These are phyloP conservation scores for Zalaria sp. DNA, from an alignment of 2,329 filamentous ascomycete genomes.

Conservation along the genomic window DNA sequence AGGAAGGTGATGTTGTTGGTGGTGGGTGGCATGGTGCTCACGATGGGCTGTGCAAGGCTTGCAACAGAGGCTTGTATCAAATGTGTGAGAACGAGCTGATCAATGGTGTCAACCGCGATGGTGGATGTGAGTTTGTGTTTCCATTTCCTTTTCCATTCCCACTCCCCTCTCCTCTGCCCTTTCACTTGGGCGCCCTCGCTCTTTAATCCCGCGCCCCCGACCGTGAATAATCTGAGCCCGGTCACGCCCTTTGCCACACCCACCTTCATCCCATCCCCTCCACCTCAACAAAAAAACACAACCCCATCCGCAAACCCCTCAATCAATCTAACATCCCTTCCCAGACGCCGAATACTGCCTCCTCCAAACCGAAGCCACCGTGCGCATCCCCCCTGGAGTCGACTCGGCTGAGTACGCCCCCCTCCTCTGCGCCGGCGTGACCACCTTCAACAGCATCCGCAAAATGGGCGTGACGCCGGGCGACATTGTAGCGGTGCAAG, in stretches of 20 bases:
- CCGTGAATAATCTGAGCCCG: too few relatives aligned
- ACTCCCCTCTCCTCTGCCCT: too few relatives aligned
- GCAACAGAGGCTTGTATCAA: slow-evolving; percentile 50
- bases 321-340: slow-evolving; percentile 2
- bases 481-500: slow-evolving; percentile 36
- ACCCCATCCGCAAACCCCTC: too few relatives aligned
- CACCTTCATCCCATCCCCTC: too few relatives aligned
- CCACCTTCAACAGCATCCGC: slow-evolving; percentile 38
- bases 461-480: slow-evolving; percentile 32
- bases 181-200: too few relatives aligned
- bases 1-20: slow-evolving; percentile 53
- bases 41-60: slow-evolving; percentile 46
- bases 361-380: slow-evolving; percentile 46
- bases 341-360: slow-evolving; percentile 39
- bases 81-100: slow-evolving; percentile 49
- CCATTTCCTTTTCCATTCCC: too few relatives aligned
- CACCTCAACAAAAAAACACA: too few relatives aligned
- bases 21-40: slow-evolving; percentile 57
- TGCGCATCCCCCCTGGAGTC: slow-evolving; percentile 33
- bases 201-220: too few relatives aligned
- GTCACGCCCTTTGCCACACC: too few relatives aligned
- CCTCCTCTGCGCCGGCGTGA: slow-evolving; percentile 36
- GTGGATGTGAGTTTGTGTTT: slow-evolving; percentile 36
- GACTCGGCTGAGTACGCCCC: slow-evolving; percentile 31
- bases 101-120: slow-evolving; percentile 53